Evolutionary conservation across 2,329 filamentous ascomycete species (phyloP).

Genomic region (Orbilia brochopaga): DNA sequence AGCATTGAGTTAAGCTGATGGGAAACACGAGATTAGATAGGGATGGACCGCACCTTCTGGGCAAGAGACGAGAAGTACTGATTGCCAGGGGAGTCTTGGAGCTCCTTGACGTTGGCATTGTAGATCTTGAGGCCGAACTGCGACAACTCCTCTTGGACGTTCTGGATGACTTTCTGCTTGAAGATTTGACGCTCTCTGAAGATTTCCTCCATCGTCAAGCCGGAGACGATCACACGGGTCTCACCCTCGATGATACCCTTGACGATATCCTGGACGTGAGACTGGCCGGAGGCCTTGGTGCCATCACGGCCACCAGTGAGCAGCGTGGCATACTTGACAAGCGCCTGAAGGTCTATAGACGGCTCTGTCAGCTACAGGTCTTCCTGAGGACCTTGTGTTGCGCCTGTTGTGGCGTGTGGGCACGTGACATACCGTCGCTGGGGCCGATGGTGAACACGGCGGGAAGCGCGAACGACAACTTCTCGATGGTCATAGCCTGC

Average conservation of each 20-base stretch:
- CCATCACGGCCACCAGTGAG: conserved; percentile 67
- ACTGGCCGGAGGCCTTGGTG: conserved; percentile 61
- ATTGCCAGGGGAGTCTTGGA: conserved; percentile 80
- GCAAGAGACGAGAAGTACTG: conserved; percentile 83
- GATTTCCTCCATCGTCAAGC: conserved; percentile 93
- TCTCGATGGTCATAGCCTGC: conserved; percentile 88
- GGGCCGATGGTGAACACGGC: conserved; percentile 63
- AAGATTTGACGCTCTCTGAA: conserved; percentile 78
- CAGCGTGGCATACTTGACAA: conserved; percentile 82
- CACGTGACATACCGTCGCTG: conserved; percentile 22
- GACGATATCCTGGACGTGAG: conserved; percentile 81
- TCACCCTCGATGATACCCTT: conserved; percentile 91
- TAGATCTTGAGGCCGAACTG: conserved; percentile 80
- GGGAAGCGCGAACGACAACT: conserved; percentile 63
- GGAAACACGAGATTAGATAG: conserved; percentile 72
- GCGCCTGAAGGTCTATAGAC: conserved; percentile 61
- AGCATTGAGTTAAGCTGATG: too few relatives aligned
- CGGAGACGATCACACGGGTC: conserved; percentile 79
- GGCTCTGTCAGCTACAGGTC: conserved; percentile 12
- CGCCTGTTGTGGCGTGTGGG: background rate
- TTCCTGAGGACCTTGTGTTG: background rate
- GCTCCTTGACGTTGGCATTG: conserved; percentile 81
- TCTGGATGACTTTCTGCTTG: conserved; percentile 75
- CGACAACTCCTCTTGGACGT: conserved; percentile 78
- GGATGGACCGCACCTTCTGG: conserved; percentile 63